A percentile compares a stretch with the other conserved stretches of the same genome.
Conservation (phyloP, 2,329 filamentous ascomycete genomes). For the Clarireedia hainanense region DNA sequence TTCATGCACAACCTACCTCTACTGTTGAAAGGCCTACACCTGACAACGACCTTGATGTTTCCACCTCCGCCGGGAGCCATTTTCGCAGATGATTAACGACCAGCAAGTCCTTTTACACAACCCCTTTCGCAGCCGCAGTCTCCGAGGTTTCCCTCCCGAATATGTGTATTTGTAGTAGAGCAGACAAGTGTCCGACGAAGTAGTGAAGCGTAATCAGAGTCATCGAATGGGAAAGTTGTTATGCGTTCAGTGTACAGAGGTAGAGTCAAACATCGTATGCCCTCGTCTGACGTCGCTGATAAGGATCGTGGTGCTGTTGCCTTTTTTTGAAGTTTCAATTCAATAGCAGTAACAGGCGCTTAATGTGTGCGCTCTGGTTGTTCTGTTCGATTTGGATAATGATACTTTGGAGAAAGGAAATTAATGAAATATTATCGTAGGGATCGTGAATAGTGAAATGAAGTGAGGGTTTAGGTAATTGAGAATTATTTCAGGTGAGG, state of each 20-base stretch:
- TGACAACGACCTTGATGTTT: slow-evolving; percentile 99
- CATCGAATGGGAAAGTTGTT: slow-evolving; percentile 7
- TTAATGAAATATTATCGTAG: too few relatives aligned
- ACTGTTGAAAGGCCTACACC: slow-evolving; percentile 89
- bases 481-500: not conserved
- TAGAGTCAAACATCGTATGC: slow-evolving; percentile 4
- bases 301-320: not conserved
- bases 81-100: slow-evolving; percentile 16
- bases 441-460: too few relatives aligned
- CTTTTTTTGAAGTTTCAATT: not conserved
- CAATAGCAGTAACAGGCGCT: not conserved
- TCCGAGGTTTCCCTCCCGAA: slow-evolving; percentile 5
- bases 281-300: slow-evolving; percentile 6
- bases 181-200: slow-evolving; percentile 2
- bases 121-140: slow-evolving; percentile 2
- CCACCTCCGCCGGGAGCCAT: slow-evolving; percentile 53
- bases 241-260: slow-evolving; percentile 4
- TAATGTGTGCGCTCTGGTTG: too few relatives aligned
- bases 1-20: slow-evolving; percentile 55
- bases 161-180: not conserved
- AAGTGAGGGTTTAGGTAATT: too few relatives aligned
- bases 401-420: too few relatives aligned
- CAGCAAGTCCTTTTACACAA: not conserved
- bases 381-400: too few relatives aligned
- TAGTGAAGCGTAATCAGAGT: not conserved